Base-by-base conservation (phyloP, 257 asterid species). In the Perilla frutescens region DNA sequence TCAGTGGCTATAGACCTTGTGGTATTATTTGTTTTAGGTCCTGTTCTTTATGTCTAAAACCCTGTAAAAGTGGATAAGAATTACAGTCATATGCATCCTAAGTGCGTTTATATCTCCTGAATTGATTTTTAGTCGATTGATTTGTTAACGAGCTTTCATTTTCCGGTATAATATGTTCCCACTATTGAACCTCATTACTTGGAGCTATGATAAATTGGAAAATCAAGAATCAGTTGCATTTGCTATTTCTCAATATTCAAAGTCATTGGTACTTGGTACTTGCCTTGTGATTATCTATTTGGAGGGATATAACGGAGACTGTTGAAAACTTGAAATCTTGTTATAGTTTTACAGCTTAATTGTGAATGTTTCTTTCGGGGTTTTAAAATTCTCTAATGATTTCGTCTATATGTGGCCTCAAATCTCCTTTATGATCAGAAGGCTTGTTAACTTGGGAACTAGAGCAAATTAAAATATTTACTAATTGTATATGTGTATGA, bases 351-450 rank as follows among this genome's bases (percentile, higher is more conserved):
- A 51, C 51, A 43, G 31, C 8, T 64, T 50, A 34, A 54, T 54
- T 69, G 48, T 59, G 1, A 56, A 66, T 7, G 3, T 50, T 71
- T 57, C 26, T 51, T 56, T 68, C 12, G 15, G 4, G 26, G 0
- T 36, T 29, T 39, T 51, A 5, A 3, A 41, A 5, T 54, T n/a
- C 8, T 53, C 66, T 61, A 3, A 47, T 41, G 6, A 45, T 47
- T 47, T 55, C 8, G 8, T 47, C 4, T 9, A 2, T 53, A n/a
- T 41, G 29, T 73, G 44, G 62, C 70, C 66, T 29, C 6, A 44
- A 54, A 7, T 40, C 31, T 34, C 49, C 36, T 58, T 58, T 36
- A 49, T 72, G 67, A 45, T 64, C 62, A 26, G 61, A 32, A n/a
- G 13, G 26, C 26, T 20, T 20, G 26, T 20, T 20, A 20, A 20